Conservation (phyloP, 2,329 filamentous ascomycete genomes). For the Neonectria coccinea region DNA sequence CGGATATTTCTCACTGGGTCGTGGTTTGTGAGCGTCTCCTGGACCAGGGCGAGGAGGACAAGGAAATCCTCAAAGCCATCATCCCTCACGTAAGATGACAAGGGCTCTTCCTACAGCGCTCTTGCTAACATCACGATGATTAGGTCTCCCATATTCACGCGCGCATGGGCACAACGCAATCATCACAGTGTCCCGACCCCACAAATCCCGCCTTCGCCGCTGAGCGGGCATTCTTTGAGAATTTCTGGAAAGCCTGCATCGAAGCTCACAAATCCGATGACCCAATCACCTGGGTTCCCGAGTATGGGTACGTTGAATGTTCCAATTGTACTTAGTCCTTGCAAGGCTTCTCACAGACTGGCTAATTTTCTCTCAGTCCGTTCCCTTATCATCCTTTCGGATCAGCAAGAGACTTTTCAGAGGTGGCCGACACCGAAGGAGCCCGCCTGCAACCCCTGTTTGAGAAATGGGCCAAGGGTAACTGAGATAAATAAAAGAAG, state of each 20-base stretch:
- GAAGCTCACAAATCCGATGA: conserved; percentile 15
- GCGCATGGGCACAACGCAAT: conserved; percentile 51
- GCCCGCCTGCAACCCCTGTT: conserved; percentile 40
- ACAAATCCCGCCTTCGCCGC: conserved; percentile 44
- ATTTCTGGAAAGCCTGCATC: conserved; percentile 37
- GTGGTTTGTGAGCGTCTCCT: conserved; percentile 41
- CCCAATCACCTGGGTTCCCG: conserved; percentile 27
- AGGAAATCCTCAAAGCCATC: conserved; percentile 35
- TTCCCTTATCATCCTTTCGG: conserved; percentile 44
- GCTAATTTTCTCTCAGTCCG: conserved; percentile 30
- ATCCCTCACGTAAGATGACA: conserved; percentile 46
- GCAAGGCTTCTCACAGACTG: no score
- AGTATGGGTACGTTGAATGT: conserved; percentile 28
- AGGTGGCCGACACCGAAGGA: conserved; percentile 44
- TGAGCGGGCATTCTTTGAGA: conserved; percentile 50
- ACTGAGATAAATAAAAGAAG: neutral
- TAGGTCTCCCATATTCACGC: conserved; percentile 48
- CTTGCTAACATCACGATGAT: neutral
- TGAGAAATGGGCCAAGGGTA: conserved; percentile 26
- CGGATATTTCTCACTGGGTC: conserved; percentile 45
- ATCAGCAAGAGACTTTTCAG: conserved; percentile 32
- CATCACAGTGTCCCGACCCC: conserved; percentile 52
- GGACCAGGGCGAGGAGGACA: conserved; percentile 36
- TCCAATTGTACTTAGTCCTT: no score
- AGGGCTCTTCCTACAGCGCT: no score